phyloP scores from a whole-genome alignment of 768 basidiomycete genomes.

The Exidia glandulosa region DNA sequence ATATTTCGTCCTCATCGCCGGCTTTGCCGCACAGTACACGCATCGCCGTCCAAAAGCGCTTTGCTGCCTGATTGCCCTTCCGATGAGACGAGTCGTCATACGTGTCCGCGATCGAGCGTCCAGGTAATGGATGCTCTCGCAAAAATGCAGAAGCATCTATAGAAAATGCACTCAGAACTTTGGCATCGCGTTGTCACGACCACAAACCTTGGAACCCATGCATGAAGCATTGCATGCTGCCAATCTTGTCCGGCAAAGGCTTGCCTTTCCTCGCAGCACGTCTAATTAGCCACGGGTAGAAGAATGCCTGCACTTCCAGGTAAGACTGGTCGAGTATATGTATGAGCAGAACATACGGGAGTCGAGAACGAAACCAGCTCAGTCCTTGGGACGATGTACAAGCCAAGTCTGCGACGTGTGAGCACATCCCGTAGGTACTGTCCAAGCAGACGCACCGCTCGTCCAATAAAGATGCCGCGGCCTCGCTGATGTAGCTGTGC shows the following conservation, averaged over 20 bases:
- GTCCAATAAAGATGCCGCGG: slow-evolving; percentile 79
- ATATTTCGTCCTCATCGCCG: slow-evolving; percentile 56
- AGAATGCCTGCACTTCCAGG: slow-evolving; percentile 53
- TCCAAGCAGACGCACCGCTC: too few species aligned
- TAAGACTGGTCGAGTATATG: too few species aligned
- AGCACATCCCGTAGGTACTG: too few species aligned
- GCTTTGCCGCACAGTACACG: slow-evolving; percentile 81
- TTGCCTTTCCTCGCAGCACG: slow-evolving; percentile 76
- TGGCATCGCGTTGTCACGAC: not conserved
- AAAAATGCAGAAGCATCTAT: slow-evolving; percentile 88
- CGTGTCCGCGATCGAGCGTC: slow-evolving; percentile 70
- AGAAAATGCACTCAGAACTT: not conserved
- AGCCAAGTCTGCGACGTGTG: too few species aligned
- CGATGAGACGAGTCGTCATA: slow-evolving; percentile 78
- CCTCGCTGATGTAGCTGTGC: slow-evolving; percentile 74
- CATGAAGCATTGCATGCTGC: slow-evolving; percentile 82
- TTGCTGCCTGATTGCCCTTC: slow-evolving; percentile 47
- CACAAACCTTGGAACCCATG: slow-evolving; percentile 63
- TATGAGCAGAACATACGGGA: slow-evolving; percentile 22
- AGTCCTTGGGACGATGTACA: slow-evolving; percentile 79
- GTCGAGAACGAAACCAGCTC: slow-evolving; percentile 75
- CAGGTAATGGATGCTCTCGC: slow-evolving; percentile 79
- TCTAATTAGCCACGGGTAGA: slow-evolving; percentile 85
- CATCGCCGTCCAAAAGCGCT: slow-evolving; percentile 54
- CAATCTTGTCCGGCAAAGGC: slow-evolving; percentile 78